Base-by-base conservation (phyloP, 768 basidiomycete species). In the Amanita polypyramis region DNA sequence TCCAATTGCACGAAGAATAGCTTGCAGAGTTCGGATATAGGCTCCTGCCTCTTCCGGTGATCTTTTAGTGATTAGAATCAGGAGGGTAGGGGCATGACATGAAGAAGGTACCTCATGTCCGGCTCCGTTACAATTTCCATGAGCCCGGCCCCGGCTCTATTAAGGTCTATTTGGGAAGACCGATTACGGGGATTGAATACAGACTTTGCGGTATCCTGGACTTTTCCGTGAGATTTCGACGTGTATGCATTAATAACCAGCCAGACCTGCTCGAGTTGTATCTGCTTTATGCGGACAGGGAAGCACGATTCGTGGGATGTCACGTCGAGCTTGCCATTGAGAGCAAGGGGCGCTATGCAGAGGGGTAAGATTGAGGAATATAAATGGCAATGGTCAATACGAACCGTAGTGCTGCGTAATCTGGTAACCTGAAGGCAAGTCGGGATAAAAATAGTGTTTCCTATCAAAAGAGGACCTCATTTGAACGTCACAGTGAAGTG, bases 401-500 rank as follows among this genome's bases (percentile, higher is more conserved):
- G 54, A 51, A 90, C 90, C 78, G 63, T 98, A 96, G 53, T 90
- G 86, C 60, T 98, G 94, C 0, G 94, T 99, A 52, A 99, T 95
- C 65, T 99, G 96, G 64, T 93, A 98, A 0, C 95, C 95, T 3
- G 85, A 74, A 0, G 96, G 93, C 30, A 96, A 74, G 63, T 98
- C 96, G 4, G 89, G 76, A 59, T 99, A 98, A 63, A 97, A 97
- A 62, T 99, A 99, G 62, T 98, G 96, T 61, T 99, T 99, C 54
- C 96, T 73, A 64, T 98, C 96, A 56, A 98, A 98, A 0, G 87
- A 75, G 0, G 91, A 95, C 15, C 74, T 70, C 0, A 55, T 54
- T 53, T 87, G 87, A 43, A 95, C 70, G 4, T 73, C 54, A 10
- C 80, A 70, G 29, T 75, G 65, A 19, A 98, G 71, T 4, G 93